A percentile compares a stretch with the other conserved stretches of the same genome.
Conservation (phyloP, 495 filamentous ascomycete species). For the Penicillium verhagenii region DNA sequence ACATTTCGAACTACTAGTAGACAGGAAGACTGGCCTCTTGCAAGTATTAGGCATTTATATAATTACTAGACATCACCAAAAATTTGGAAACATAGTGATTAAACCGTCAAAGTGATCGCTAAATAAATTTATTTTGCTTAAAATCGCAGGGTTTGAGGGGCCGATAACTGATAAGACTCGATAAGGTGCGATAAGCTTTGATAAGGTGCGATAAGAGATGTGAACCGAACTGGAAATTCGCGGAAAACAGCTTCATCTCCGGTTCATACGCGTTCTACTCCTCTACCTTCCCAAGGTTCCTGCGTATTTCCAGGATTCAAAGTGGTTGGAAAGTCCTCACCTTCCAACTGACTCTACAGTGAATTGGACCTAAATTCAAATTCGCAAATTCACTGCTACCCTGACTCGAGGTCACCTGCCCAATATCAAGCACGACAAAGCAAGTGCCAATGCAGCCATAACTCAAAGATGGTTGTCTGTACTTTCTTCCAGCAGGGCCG, state of each 20-base stretch:
- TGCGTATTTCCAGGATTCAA: too few relatives aligned
- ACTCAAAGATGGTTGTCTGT: slow-evolving; percentile 58
- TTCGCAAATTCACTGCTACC: neutral
- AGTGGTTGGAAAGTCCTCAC: too few relatives aligned
- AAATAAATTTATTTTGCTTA: too few relatives aligned
- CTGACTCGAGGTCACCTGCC: neutral
- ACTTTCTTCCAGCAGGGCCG: slow-evolving; percentile 68
- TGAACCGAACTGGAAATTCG: neutral
- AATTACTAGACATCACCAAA: too few relatives aligned
- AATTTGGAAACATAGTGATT: too few relatives aligned
- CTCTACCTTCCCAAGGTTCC: neutral
- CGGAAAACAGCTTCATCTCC: slow-evolving; percentile 16
- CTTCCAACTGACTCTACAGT: neutral
- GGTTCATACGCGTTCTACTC: slow-evolving; percentile 4
- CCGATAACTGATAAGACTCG: slow-evolving; percentile 1
- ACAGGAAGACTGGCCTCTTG: too few relatives aligned
- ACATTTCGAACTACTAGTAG: too few relatives aligned
- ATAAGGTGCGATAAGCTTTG: too few relatives aligned
- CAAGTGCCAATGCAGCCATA: neutral
- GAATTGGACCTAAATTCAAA: neutral
- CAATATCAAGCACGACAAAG: neutral
- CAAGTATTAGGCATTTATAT: too few relatives aligned
- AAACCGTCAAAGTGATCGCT: too few relatives aligned
- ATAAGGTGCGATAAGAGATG: slow-evolving; percentile 8
- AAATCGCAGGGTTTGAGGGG: too few relatives aligned